A percentile compares a stretch with the other conserved stretches of the same genome.
phyloP scores from a whole-genome alignment of 805 yeast species.

The Nakazawaea laoshanensis region DNA sequence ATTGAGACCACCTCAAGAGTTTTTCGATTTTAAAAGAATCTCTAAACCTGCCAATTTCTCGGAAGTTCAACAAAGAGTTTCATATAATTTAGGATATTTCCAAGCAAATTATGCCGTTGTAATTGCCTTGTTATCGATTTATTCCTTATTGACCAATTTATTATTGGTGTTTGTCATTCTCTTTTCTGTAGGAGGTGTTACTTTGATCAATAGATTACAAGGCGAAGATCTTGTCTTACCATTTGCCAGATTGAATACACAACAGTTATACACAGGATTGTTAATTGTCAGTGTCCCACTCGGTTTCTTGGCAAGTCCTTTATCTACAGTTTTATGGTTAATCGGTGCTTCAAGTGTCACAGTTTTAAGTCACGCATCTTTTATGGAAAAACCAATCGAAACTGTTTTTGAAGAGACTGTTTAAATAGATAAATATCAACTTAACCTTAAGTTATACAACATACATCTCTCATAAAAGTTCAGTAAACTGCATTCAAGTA shows the following conservation, averaged over 20 bases:
- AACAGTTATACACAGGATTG: constrained; percentile 76
- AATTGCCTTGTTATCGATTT: constrained; percentile 63
- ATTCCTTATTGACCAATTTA: constrained; percentile 81
- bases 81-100: constrained; percentile 80
- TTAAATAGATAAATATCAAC: constrained; percentile 10
- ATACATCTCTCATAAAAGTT: background rate
- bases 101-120: constrained; percentile 79
- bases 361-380: constrained; percentile 74
- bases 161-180: constrained; percentile 75
- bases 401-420: constrained; percentile 78
- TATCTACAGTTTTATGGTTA: constrained; percentile 83
- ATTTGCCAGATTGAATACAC: constrained; percentile 57
- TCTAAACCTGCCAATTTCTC: constrained; percentile 87
- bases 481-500: background rate
- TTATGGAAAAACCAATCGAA: constrained; percentile 88
- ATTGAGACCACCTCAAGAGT: constrained; percentile 85
- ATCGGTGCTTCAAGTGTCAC: constrained; percentile 79
- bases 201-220: constrained; percentile 67
- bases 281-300: constrained; percentile 69
- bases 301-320: constrained; percentile 80
- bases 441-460: too few species aligned
- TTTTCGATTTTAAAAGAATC: constrained; percentile 82
- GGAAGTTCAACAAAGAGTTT: constrained; percentile 82
- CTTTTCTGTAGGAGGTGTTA: constrained; percentile 66
- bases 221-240: constrained; percentile 79